Conservation (phyloP, 2,329 filamentous ascomycete genomes). For the Capronia epimyces region DNA sequence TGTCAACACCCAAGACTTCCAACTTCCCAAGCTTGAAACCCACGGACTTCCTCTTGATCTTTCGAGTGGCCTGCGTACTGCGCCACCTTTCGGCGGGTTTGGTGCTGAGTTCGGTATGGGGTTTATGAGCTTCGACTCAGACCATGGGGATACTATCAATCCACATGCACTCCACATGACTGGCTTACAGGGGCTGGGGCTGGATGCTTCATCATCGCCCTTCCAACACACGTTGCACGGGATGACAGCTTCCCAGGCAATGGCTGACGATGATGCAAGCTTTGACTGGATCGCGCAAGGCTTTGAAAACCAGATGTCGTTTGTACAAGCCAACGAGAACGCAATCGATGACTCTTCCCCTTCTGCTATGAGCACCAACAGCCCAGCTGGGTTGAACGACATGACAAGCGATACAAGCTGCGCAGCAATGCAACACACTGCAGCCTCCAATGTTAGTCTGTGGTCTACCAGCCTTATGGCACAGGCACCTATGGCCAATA, state of each 20-base stretch:
- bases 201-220: slow-evolving; percentile 39
- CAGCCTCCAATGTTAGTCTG: slow-evolving; percentile 53
- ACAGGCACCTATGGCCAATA: slow-evolving; percentile 59
- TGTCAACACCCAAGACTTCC: slow-evolving; percentile 62
- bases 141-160: slow-evolving; percentile 56
- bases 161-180: slow-evolving; percentile 73
- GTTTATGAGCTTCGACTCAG: slow-evolving; percentile 47
- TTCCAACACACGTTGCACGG: slow-evolving; percentile 46
- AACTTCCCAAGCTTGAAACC: slow-evolving; percentile 78
- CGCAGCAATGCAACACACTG: slow-evolving; percentile 24
- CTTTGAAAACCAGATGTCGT: slow-evolving; percentile 71
- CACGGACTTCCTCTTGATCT: slow-evolving; percentile 63
- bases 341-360: slow-evolving; percentile 90
- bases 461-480: slow-evolving; percentile 67
- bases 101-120: slow-evolving; percentile 65
- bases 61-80: slow-evolving; percentile 67
- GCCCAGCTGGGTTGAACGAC: slow-evolving; percentile 85
- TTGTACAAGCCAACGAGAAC: slow-evolving; percentile 65
- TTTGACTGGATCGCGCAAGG: slow-evolving; percentile 75
- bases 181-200: slow-evolving; percentile 54
- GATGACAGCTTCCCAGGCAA: slow-evolving; percentile 53
- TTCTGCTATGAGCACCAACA: slow-evolving; percentile 90
- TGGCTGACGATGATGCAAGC: slow-evolving; percentile 63
- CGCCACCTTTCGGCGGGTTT: slow-evolving; percentile 64
- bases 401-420: slow-evolving; percentile 71